Conservation (phyloP, 306 rosid genomes). For the Cucurbita moschata region DNA sequence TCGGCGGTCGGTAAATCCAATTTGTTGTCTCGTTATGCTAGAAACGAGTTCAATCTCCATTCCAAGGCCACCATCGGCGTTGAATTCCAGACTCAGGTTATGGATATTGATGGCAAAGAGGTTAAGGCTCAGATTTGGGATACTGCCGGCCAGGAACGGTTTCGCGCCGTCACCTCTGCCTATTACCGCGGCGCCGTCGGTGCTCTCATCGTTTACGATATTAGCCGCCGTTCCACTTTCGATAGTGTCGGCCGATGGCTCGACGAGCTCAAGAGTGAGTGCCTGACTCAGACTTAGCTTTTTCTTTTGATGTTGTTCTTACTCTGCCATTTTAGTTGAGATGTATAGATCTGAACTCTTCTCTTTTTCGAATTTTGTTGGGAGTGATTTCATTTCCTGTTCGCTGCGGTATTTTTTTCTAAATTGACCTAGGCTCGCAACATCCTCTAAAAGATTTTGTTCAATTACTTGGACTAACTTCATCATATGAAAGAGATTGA, state of each 20-base stretch:
- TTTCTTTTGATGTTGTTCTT: neutral
- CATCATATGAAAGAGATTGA: neutral
- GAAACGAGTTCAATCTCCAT: constrained; percentile 74
- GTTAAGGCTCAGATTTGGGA: constrained; percentile 99
- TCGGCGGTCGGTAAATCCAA: constrained; percentile 84
- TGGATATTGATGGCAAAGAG: constrained; percentile 71
- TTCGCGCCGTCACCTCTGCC: constrained; percentile 91
- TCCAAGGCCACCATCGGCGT: constrained; percentile 96
- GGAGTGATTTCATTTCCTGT: too few relatives aligned
- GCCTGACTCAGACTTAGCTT: neutral
- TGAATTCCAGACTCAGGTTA: constrained; percentile 76
- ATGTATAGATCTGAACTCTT: constrained; percentile 8
- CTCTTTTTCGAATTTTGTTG: neutral
- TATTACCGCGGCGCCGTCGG: constrained; percentile 91
- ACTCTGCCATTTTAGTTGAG: neutral
- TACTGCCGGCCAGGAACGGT: constrained; percentile 92
- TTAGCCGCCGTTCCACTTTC: constrained; percentile 70
- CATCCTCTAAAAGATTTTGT: neutral
- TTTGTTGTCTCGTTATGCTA: constrained; percentile 64
- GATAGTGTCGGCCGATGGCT: constrained; percentile 87
- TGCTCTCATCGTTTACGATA: constrained; percentile 75
- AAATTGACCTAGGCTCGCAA: too few relatives aligned
- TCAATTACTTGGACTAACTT: neutral
- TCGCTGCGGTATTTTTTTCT: too few relatives aligned
- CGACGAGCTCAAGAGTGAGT: constrained; percentile 80